Evolutionary conservation across 257 asterid species (phyloP).

Genomic region (Ophiorrhiza pumila): DNA sequence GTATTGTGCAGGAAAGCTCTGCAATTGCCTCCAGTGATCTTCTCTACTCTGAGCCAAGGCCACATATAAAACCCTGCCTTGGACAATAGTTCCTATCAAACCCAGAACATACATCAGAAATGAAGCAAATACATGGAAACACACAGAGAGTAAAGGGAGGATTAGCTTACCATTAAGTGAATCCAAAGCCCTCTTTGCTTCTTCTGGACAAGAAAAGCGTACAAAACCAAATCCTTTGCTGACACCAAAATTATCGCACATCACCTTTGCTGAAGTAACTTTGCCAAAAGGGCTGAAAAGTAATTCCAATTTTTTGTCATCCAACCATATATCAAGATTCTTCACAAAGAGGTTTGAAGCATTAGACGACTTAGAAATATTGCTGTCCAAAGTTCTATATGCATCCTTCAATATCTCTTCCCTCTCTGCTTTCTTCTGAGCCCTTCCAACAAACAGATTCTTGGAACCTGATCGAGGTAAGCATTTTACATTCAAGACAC

Average conservation of each 20-base stretch:
- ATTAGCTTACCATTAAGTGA: slow-evolving; percentile 28
- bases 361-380: slow-evolving; percentile 1
- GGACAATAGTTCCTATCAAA: slow-evolving; percentile 24
- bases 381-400: neutral
- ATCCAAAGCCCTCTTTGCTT: slow-evolving; percentile 31
- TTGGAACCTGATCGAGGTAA: slow-evolving; percentile 34
- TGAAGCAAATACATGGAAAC: neutral
- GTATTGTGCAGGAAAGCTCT: slow-evolving; percentile 5
- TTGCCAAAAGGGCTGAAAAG: slow-evolving; percentile 31
- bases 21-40: slow-evolving; percentile 13
- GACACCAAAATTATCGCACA: slow-evolving; percentile 22
- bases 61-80: slow-evolving; percentile 29
- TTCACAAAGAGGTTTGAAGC: slow-evolving; percentile 23
- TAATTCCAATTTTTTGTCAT: slow-evolving; percentile 22
- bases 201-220: slow-evolving; percentile 24
- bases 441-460: slow-evolving; percentile 32
- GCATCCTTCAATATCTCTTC: slow-evolving; percentile 10
- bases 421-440: slow-evolving; percentile 32
- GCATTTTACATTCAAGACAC: neutral
- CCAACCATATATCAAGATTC: slow-evolving; percentile 31
- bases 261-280: slow-evolving; percentile 33
- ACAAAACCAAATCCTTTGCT: slow-evolving; percentile 34
- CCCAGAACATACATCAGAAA: slow-evolving; percentile 7
- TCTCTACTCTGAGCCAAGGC: slow-evolving; percentile 25
- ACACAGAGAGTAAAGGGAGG: neutral